phyloP scores from a whole-genome alignment of 352 stramenopile species.

The Phytophthora constricta region DNA sequence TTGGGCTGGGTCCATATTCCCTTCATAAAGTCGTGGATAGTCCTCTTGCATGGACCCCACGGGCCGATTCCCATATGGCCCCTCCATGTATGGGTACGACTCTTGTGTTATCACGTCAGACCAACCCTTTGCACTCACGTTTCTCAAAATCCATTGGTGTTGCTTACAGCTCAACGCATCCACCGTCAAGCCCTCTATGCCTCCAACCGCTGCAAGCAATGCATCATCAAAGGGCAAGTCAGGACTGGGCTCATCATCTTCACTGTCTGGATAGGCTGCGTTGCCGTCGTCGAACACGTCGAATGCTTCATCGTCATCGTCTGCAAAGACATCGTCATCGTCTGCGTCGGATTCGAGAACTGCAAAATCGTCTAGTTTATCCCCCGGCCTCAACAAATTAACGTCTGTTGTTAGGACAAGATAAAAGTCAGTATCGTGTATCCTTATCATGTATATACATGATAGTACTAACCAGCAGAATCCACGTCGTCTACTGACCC shows the following conservation, averaged over 20 bases:
- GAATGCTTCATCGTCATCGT: not conserved
- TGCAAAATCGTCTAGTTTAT: not conserved
- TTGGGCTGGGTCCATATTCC: not conserved
- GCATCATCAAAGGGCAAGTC: conserved; percentile 9
- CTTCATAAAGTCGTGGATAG: conserved; percentile 7
- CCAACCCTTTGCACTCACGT: conserved; percentile 3
- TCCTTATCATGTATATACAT: conserved; percentile 1
- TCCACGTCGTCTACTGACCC: not conserved
- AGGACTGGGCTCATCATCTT: not conserved
- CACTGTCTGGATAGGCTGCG: not conserved
- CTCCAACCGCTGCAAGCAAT: conserved; percentile 1
- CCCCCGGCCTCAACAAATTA: not conserved
- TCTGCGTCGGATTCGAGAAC: conserved; percentile 12
- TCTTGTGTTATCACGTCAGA: not conserved
- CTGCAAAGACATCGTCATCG: not conserved
- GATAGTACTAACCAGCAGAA: not conserved
- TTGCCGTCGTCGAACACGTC: not conserved
- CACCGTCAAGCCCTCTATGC: not conserved
- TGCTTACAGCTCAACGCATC: not conserved
- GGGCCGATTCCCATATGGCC: conserved; percentile 2
- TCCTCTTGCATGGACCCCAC: not conserved
- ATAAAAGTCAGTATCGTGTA: conserved; percentile 2
- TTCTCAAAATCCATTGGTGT: not conserved
- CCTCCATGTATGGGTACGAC: conserved; percentile 14
- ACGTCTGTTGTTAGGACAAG: not conserved